phyloP scores from a whole-genome alignment of 768 basidiomycete genomes.

The Hortiboletus flavorubellus region DNA sequence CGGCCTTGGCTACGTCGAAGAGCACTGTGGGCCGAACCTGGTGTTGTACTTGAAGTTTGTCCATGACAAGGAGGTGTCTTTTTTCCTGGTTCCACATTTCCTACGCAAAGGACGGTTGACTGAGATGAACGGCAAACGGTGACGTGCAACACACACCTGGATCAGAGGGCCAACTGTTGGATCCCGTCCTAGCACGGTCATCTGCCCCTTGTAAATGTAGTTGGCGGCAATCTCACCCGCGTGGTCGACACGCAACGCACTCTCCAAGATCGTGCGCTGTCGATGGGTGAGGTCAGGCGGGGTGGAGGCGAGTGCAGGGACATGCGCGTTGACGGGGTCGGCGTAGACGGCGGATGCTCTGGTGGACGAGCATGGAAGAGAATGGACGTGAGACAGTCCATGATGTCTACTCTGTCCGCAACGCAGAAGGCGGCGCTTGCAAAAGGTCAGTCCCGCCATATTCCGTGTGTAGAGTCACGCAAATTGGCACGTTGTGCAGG shows the following conservation, averaged over 20 bases:
- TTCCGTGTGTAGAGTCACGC: neutral
- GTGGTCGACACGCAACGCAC: constrained; percentile 86
- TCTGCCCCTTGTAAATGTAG: constrained; percentile 91
- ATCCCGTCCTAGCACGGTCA: constrained; percentile 66
- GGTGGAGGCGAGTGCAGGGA: constrained; percentile 49
- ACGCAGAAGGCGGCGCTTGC: constrained; percentile 35
- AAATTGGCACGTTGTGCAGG: constrained; percentile 34
- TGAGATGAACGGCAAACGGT: neutral
- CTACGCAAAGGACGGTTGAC: constrained; percentile 39
- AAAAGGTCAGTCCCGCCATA: constrained; percentile 31
- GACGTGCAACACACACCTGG: constrained; percentile 49
- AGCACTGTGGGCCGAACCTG: constrained; percentile 79
- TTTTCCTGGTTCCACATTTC: constrained; percentile 98
- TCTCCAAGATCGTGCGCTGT: constrained; percentile 53
- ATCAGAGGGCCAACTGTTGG: constrained; percentile 58
- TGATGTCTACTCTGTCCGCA: constrained; percentile 25
- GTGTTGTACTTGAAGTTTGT: constrained; percentile 82
- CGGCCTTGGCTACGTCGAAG: constrained; percentile 79
- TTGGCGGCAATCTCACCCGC: constrained; percentile 96
- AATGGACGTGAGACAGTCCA: constrained; percentile 3
- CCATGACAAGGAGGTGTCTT: constrained; percentile 85
- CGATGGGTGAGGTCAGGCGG: constrained; percentile 48
- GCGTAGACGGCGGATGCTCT: constrained; percentile 51
- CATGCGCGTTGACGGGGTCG: constrained; percentile 32
- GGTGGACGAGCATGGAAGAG: constrained; percentile 17